phyloP scores from a whole-genome alignment of 1,284 basidiomycete species.

The Puccinia coronata region DNA sequence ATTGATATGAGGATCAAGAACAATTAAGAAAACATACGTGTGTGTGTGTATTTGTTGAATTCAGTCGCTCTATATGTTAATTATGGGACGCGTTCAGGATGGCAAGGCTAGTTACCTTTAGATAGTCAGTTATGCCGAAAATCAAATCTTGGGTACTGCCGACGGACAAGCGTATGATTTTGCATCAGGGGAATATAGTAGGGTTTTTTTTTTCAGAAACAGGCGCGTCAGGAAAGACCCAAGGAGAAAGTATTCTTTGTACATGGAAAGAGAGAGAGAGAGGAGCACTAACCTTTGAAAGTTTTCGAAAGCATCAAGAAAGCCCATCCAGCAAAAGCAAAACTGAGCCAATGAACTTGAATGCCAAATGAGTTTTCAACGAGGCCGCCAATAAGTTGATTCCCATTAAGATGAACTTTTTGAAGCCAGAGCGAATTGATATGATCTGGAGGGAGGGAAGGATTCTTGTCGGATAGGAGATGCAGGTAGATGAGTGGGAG shows the following conservation, averaged over 20 bases:
- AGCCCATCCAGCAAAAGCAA: slow-evolving; percentile 78
- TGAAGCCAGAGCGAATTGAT: not conserved
- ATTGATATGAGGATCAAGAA: no score
- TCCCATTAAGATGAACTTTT: slow-evolving; percentile 19
- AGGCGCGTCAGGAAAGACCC: not conserved
- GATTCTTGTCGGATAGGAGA: not conserved
- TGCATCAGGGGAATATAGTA: not conserved
- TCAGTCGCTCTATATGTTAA: not conserved
- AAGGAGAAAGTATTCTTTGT: not conserved
- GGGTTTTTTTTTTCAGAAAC: not conserved
- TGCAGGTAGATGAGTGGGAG: slow-evolving; percentile 67
- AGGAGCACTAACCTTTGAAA: slow-evolving; percentile 62
- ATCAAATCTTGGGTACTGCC: slow-evolving; percentile 4
- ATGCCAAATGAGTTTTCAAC: slow-evolving; percentile 71
- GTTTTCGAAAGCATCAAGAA: slow-evolving; percentile 96
- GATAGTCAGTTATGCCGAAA: not conserved
- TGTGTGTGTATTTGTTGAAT: no score
- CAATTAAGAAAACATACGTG: not conserved
- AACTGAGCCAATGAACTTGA: slow-evolving; percentile 74
- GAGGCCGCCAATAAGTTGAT: slow-evolving; percentile 63
- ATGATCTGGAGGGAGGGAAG: slow-evolving; percentile 62
- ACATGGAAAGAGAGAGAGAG: no score
- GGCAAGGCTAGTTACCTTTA: not conserved
- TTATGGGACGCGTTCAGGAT: no score
- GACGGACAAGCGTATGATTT: not conserved